Percentiles rank a stretch among this genome's conserved stretches.
phyloP scores from a whole-genome alignment of 2,329 filamentous ascomycete species.

The Raffaelea arxii region DNA sequence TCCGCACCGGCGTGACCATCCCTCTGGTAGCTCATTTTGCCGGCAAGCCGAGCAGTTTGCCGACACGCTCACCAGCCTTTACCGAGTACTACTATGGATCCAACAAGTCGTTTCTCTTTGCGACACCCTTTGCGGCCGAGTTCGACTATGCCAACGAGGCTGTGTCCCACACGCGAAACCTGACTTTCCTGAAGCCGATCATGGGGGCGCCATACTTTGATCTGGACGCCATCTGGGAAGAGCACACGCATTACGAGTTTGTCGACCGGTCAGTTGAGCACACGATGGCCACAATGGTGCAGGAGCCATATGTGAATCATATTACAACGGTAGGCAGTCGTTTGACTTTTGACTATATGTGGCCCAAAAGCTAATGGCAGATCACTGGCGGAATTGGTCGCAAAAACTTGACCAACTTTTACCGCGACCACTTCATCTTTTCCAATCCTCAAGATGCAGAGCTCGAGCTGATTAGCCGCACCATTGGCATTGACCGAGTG shows the following conservation, averaged over 20 bases:
- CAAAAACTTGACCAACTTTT: constrained; percentile 53
- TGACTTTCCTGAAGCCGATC: constrained; percentile 54
- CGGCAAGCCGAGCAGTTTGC: neutral
- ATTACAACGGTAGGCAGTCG: constrained; percentile 60
- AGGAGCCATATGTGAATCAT: constrained; percentile 72
- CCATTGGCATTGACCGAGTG: constrained; percentile 60
- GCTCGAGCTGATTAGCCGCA: constrained; percentile 62
- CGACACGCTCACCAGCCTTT: neutral
- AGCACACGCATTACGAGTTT: constrained; percentile 67
- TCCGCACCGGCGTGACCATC: neutral
- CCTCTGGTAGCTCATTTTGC: constrained; percentile 4
- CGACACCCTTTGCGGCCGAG: constrained; percentile 3
- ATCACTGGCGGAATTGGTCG: constrained; percentile 60
- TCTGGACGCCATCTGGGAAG: constrained; percentile 69
- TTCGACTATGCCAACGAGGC: constrained; percentile 30
- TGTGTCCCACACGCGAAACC: constrained; percentile 55
- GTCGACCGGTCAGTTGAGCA: constrained; percentile 55
- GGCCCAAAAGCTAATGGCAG: constrained; percentile 22
- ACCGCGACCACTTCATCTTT: constrained; percentile 65
- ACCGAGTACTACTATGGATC: constrained; percentile 3
- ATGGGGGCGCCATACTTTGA: constrained; percentile 60
- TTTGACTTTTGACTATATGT: too few relatives aligned
- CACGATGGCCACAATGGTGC: constrained; percentile 76
- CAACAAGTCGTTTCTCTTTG: constrained; percentile 3
- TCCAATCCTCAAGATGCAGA: constrained; percentile 58